Evolutionary conservation across 2,329 filamentous ascomycete genomes (phyloP), one percentile per base, ranked within the genome.

Genomic region (Diaporthe aspalathi): DNA sequence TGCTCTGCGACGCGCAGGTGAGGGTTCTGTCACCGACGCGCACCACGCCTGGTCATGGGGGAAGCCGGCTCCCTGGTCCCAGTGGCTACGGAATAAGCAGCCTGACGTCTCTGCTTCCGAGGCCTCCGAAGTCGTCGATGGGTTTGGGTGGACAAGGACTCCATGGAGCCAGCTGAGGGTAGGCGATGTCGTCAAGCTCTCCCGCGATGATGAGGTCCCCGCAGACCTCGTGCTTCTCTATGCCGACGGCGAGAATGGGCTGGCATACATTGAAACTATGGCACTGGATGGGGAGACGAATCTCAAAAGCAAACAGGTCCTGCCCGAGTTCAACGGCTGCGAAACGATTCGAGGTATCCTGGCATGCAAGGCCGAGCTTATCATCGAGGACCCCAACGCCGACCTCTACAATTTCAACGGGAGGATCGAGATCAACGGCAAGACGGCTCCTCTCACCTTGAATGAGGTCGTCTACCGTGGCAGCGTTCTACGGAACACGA

Each of bases 261-360:
- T 96, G 66, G 95, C 95, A 0, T 97, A 93, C 75, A 89, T 95
- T 67, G 93, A 95, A 76, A 95, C 93, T 0, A 94, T 95, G 92
- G 93, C 93, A 2, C 83, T 95, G 11, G 93, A 95, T 75, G 93
- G 93, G 57, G 93, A 95, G 81, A 95, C 93, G 1, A 95, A 93
- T 74, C 84, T 95, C 29, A 95, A 95, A 81, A 92, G 87, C 79
- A 94, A 93, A 80, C 90, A 93, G 77, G 85, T 89, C 0, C 85
- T 92, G 4, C 86, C 89, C 6, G 86, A 89, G 1, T 84, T 92
- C 4, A 87, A 90, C 71, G 80, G 78, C 5, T 94, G 92, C 76
- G 79, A 82, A 53, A 86, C 84, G 0, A 85, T 91, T 16, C 82
- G 81, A 29, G 82, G 87, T 0, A 84, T 94, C 40, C 82, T 85